Base-by-base conservation (phyloP, 768 basidiomycete species). In the Astraeus odoratus region DNA sequence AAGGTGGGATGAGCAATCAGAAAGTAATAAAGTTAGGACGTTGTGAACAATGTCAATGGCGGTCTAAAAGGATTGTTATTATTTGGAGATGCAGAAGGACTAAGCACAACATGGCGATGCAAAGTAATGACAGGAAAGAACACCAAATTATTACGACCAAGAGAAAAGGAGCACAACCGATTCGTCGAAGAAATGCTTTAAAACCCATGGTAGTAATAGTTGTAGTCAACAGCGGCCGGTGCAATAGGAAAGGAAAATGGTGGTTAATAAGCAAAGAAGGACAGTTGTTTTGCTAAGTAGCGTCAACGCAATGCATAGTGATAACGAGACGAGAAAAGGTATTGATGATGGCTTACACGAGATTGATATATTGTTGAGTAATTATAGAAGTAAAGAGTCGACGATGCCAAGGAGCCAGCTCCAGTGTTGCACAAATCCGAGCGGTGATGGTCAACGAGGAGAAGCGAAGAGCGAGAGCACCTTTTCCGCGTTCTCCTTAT, bases 401-500 rank as follows among this genome's bases (percentile, higher is more conserved):
- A 42, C 39, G 13, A 46, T 50, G 47, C 29, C 51, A 52, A 53
- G 53, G 56, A 57, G 46, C 60, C 63, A 51, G 56, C 50, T 59
- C 43, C 47, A 36, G 30, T 30, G 31, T n/a, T 24, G 34, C 26
- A 51, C 46, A 46, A 38, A 15, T 35, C 42, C 25, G 19, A 30
- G 23, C 27, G 9, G 22, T 51, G 57, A 62, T 38, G 61, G 57
- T 56, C 74, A 76, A 47, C 76, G 83, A 49, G 84, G 82, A 22
- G 83, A 78, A 34, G 83, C 82, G 63, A 91, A 90, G 51, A 91
- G 69, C 25, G 86, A 86, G 47, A 91, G 73, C 44, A 91, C 76
- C 52, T 90, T 90, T 70, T 89, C 87, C 3, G 88, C 86, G 50
- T 82, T 84, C 58, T 88, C 82, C 68, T 89, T 90, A 70, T 87